Percentiles rank a stretch among this genome's conserved stretches.
These are phyloP conservation scores for Penicillium sp. DNA, from an alignment of 2,329 filamentous ascomycete genomes.

Conservation along the genomic window DNA sequence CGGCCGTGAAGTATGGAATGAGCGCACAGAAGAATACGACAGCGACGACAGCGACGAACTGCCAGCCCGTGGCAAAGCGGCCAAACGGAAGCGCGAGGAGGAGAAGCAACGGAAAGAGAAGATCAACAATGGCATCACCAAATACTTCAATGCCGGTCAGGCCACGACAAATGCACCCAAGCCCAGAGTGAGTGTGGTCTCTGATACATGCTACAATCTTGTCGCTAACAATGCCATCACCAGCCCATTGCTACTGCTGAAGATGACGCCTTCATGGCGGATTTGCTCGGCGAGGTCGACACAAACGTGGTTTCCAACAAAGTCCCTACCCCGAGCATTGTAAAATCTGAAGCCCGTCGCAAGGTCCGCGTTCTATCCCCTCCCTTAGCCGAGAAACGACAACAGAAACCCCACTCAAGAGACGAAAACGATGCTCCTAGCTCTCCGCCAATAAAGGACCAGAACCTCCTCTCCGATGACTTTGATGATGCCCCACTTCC, in stretches of 20 bases:
- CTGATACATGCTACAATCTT: slow-evolving; percentile 31
- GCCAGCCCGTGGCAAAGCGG: slow-evolving; percentile 56
- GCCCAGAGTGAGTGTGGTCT: slow-evolving; percentile 60
- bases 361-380: slow-evolving; percentile 79
- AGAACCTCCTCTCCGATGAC: slow-evolving; percentile 45
- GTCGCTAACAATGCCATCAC: neutral
- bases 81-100: slow-evolving; percentile 82
- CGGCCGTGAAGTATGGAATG: slow-evolving; percentile 87
- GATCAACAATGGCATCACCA: slow-evolving; percentile 85
- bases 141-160: slow-evolving; percentile 79
- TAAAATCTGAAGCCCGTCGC: slow-evolving; percentile 70
- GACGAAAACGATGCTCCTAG: slow-evolving; percentile 45
- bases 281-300: slow-evolving; percentile 83
- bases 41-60: slow-evolving; percentile 69
- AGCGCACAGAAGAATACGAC: slow-evolving; percentile 53
- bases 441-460: slow-evolving; percentile 38
- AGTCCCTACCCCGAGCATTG: slow-evolving; percentile 55
- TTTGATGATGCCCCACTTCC: slow-evolving; percentile 53
- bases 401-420: slow-evolving; percentile 46
- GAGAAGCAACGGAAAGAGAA: slow-evolving; percentile 80
- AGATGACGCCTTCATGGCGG: slow-evolving; percentile 80
- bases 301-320: slow-evolving; percentile 62
- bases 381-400: slow-evolving; percentile 53
- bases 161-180: slow-evolving; percentile 61
- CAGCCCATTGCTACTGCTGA: slow-evolving; percentile 72